Evolutionary conservation across 176 grass and related monocot species (phyloP).

Genomic region (Oryza glumipatula): DNA sequence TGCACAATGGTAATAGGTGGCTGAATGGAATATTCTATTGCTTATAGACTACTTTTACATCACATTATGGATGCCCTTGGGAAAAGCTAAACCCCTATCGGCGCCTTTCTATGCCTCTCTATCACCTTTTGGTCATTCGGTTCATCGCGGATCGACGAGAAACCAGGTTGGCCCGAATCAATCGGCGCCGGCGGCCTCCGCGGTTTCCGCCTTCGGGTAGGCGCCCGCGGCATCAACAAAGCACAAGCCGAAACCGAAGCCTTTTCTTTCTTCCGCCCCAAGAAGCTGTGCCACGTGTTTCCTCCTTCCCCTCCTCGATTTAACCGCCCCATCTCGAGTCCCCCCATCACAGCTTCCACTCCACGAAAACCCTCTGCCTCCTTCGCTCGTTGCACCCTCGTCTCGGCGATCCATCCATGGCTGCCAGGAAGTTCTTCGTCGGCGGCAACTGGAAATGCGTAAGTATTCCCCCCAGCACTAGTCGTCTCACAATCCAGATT

Average conservation of each 20-base stretch:
- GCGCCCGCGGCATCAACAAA: conserved; percentile 10
- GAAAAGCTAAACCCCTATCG: too few species aligned
- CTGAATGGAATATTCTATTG: too few species aligned
- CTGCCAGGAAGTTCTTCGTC: conserved; percentile 71
- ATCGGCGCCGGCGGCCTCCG: not conserved
- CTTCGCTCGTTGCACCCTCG: not conserved
- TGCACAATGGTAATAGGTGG: too few species aligned
- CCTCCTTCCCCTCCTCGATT: conserved; percentile 19
- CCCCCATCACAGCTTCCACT: not conserved
- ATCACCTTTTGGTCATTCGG: too few species aligned
- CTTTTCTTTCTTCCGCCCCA: conserved; percentile 51
- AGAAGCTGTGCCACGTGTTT: conserved; percentile 38
- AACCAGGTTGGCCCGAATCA: not conserved
- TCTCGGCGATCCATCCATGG: conserved; percentile 29
- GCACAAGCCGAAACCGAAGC: not conserved
- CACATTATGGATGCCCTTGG: too few species aligned
- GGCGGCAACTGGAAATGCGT: conserved; percentile 98
- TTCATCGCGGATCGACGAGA: too few species aligned
- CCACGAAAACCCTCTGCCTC: not conserved
- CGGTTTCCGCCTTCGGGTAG: not conserved
- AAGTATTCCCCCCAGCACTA: not conserved
- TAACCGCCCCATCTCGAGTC: conserved; percentile 29
- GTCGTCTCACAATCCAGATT: not conserved
- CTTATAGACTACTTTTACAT: too few species aligned
- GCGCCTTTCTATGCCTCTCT: too few species aligned